Evolutionary conservation across 768 basidiomycete genomes (phyloP).

Genomic region (Gyrodon lividus): DNA sequence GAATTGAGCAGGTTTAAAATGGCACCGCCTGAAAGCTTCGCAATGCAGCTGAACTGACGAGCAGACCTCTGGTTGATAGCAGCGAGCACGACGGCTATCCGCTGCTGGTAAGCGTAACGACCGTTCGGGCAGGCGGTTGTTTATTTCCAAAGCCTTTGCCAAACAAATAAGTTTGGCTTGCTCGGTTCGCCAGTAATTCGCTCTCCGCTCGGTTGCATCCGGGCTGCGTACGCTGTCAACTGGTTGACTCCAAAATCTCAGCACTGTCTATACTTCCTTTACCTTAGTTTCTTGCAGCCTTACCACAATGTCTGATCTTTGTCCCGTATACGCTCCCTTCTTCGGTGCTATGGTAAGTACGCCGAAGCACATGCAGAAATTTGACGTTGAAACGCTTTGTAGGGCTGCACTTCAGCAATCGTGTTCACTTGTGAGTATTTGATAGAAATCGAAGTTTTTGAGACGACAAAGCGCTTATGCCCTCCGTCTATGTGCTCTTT

Average conservation of each 20-base stretch:
- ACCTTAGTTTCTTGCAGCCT: slow-evolving; percentile 3
- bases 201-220: slow-evolving; percentile 27
- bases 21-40: not conserved
- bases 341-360: slow-evolving; percentile 90
- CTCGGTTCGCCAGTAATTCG: slow-evolving; percentile 13
- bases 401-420: slow-evolving; percentile 97
- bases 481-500: not conserved
- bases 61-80: too few relatives aligned
- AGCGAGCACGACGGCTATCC: not conserved
- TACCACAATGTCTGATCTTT: slow-evolving; percentile 67
- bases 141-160: slow-evolving; percentile 30
- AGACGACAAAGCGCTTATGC: not conserved
- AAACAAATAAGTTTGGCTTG: slow-evolving; percentile 17
- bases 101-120: not conserved
- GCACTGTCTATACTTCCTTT: not conserved
- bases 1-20: not conserved
- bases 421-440: slow-evolving; percentile 88
- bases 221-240: slow-evolving; percentile 3
- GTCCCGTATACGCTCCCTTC: slow-evolving; percentile 96
- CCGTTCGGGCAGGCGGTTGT: slow-evolving; percentile 23
- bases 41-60: not conserved
- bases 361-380: not conserved
- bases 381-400: slow-evolving; percentile 15
- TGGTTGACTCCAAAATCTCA: slow-evolving; percentile 12
- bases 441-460: not conserved